A percentile compares a stretch with the other conserved stretches of the same genome.
phyloP scores from a whole-genome alignment of 768 basidiomycete genomes.

The Leccinum broughii region DNA sequence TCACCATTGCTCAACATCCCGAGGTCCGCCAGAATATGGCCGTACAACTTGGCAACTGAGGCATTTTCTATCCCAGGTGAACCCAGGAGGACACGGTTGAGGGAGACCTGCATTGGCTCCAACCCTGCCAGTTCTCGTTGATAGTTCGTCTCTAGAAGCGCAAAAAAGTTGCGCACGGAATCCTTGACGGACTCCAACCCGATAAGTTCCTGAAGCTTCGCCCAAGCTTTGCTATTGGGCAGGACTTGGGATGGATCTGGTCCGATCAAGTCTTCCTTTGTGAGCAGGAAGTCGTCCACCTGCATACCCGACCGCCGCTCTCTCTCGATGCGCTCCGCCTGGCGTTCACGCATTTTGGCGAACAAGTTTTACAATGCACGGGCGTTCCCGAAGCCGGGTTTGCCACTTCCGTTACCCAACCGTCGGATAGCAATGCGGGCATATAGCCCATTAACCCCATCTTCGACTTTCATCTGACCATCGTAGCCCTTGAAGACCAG shows the following conservation, averaged over 20 bases:
- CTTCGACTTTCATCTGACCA: slow-evolving; percentile 57
- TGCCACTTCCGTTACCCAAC: slow-evolving; percentile 58
- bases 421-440: slow-evolving; percentile 58
- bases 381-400: slow-evolving; percentile 68
- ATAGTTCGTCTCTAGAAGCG: slow-evolving; percentile 55
- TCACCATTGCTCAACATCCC: slow-evolving; percentile 71
- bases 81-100: slow-evolving; percentile 69
- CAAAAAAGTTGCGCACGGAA: slow-evolving; percentile 50
- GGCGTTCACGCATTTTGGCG: slow-evolving; percentile 48
- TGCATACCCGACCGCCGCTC: slow-evolving; percentile 41
- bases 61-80: slow-evolving; percentile 76
- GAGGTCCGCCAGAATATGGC: slow-evolving; percentile 60
- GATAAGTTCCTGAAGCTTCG: slow-evolving; percentile 50
- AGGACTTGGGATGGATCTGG: slow-evolving; percentile 58
- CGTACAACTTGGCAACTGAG: slow-evolving; percentile 68
- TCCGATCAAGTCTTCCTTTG: slow-evolving; percentile 61
- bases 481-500: slow-evolving; percentile 45
- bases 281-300: slow-evolving; percentile 54
- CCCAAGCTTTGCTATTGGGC: slow-evolving; percentile 49
- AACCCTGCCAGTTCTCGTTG: slow-evolving; percentile 57
- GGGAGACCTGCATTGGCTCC: slow-evolving; percentile 50
- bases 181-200: slow-evolving; percentile 62
- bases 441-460: slow-evolving; percentile 56
- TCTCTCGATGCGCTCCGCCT: slow-evolving; percentile 49
- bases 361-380: slow-evolving; percentile 59